Percentiles rank a stretch among this genome's conserved stretches.
These are phyloP conservation scores for Phytophthora quininea DNA, from an alignment of 352 stramenopile genomes.

Conservation along the genomic window DNA sequence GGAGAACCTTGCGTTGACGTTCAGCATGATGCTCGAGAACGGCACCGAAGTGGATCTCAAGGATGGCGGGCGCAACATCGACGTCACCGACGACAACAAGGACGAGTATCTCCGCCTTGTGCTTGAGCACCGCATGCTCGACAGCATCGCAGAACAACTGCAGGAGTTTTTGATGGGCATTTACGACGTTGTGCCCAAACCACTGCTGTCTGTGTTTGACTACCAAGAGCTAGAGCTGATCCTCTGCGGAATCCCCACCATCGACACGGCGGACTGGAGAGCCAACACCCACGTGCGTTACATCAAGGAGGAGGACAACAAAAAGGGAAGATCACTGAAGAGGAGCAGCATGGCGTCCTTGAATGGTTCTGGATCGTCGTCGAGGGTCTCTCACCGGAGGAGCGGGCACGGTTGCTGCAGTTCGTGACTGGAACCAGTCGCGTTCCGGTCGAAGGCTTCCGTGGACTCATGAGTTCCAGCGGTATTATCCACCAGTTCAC, in stretches of 20 bases:
- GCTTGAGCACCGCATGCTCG: slow-evolving; percentile 80
- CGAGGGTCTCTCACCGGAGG: slow-evolving; percentile 60
- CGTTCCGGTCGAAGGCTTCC: slow-evolving; percentile 83
- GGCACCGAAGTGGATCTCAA: slow-evolving; percentile 90
- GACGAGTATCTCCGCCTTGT: slow-evolving; percentile 88
- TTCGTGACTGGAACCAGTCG: slow-evolving; percentile 82
- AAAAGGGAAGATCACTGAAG: slow-evolving; percentile 38
- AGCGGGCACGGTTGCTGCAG: slow-evolving; percentile 74
- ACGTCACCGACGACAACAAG: slow-evolving; percentile 97
- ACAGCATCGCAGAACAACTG: slow-evolving; percentile 68
- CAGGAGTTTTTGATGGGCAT: slow-evolving; percentile 71
- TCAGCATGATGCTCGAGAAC: slow-evolving; percentile 72
- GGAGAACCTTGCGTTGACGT: slow-evolving; percentile 66
- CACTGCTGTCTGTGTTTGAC: slow-evolving; percentile 71
- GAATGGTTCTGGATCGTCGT: slow-evolving; percentile 80
- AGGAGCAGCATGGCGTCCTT: slow-evolving; percentile 58
- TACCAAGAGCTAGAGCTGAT: slow-evolving; percentile 86
- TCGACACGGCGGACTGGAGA: slow-evolving; percentile 71
- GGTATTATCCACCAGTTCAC: slow-evolving; percentile 84
- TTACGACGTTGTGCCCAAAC: slow-evolving; percentile 77
- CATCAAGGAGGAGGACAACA: slow-evolving; percentile 51
- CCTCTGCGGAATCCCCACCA: slow-evolving; percentile 73
- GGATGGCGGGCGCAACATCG: slow-evolving; percentile 85
- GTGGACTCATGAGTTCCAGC: slow-evolving; percentile 75
- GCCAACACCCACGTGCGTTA: slow-evolving; percentile 68